Evolutionary conservation across 495 filamentous ascomycete genomes (phyloP).

Genomic region (Poronia punctata): DNA sequence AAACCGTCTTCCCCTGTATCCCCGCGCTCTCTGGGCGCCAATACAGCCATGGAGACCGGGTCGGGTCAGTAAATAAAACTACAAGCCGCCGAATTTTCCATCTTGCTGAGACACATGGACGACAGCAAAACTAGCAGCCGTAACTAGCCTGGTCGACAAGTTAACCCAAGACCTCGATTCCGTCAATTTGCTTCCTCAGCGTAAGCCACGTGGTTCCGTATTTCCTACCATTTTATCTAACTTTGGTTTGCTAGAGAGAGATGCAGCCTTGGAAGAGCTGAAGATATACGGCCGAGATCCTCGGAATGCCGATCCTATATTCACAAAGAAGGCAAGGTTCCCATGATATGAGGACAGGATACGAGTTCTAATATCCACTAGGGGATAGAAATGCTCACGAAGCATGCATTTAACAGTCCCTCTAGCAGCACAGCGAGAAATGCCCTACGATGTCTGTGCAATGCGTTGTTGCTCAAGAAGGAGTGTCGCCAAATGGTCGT

Average conservation of each 20-base stretch:
- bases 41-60: constrained; percentile 16
- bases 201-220: constrained; percentile 36
- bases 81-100: neutral
- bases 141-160: constrained; percentile 50
- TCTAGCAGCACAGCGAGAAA: constrained; percentile 58
- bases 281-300: constrained; percentile 73
- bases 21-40: constrained; percentile 8
- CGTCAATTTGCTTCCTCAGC: constrained; percentile 43
- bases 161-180: constrained; percentile 53
- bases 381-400: constrained; percentile 68
- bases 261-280: constrained; percentile 59
- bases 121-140: constrained; percentile 57
- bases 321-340: constrained; percentile 57
- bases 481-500: constrained; percentile 74
- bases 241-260: constrained; percentile 45
- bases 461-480: constrained; percentile 67
- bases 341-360: neutral
- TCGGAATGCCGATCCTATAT: constrained; percentile 68
- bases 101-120: constrained; percentile 7
- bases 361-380: constrained; percentile 27
- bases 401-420: constrained; percentile 61
- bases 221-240: constrained; percentile 4
- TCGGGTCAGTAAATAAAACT: constrained; percentile 12
- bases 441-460: constrained; percentile 81
- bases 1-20: constrained; percentile 11